These are phyloP conservation scores for Yamadazyma siamensis DNA, from an alignment of 1,139 yeast genomes.

Conservation along the genomic window DNA sequence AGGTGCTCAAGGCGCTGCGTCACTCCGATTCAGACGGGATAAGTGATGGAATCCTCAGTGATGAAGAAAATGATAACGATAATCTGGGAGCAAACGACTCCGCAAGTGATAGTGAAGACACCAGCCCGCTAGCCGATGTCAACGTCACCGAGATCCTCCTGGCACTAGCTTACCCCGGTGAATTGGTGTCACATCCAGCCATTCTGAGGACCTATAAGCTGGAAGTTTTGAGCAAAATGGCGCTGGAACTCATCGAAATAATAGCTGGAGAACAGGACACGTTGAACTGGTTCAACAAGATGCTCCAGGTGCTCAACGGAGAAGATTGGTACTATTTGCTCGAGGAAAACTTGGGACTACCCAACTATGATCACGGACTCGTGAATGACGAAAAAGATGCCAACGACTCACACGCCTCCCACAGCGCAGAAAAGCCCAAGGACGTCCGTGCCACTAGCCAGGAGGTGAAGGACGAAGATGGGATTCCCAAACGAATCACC, in stretches of 20 bases:
- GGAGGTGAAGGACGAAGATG: slow-evolving; percentile 59
- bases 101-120: slow-evolving; percentile 19
- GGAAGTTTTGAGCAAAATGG: slow-evolving; percentile 50
- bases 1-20: slow-evolving; percentile 3
- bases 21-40: slow-evolving; percentile 12
- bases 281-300: slow-evolving; percentile 63
- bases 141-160: slow-evolving; percentile 57
- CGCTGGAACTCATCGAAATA: slow-evolving; percentile 68
- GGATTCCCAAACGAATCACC: slow-evolving; percentile 39
- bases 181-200: slow-evolving; percentile 69
- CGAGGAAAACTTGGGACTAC: slow-evolving; percentile 62
- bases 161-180: slow-evolving; percentile 80
- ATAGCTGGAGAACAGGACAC: slow-evolving; percentile 79
- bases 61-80: slow-evolving; percentile 21
- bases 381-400: slow-evolving; percentile 23
- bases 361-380: slow-evolving; percentile 66
- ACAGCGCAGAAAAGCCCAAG: slow-evolving; percentile 6
- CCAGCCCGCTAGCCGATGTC: slow-evolving; percentile 31
- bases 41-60: slow-evolving; percentile 20
- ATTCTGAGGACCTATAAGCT: slow-evolving; percentile 61
- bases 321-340: slow-evolving; percentile 74
- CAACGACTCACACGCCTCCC: slow-evolving; percentile 2
- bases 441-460: slow-evolving; percentile 14
- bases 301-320: slow-evolving; percentile 78
- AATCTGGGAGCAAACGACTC: slow-evolving; percentile 28